These are phyloP conservation scores for Pythium monospermum DNA, from an alignment of 352 stramenopile genomes.

Conservation along the genomic window DNA sequence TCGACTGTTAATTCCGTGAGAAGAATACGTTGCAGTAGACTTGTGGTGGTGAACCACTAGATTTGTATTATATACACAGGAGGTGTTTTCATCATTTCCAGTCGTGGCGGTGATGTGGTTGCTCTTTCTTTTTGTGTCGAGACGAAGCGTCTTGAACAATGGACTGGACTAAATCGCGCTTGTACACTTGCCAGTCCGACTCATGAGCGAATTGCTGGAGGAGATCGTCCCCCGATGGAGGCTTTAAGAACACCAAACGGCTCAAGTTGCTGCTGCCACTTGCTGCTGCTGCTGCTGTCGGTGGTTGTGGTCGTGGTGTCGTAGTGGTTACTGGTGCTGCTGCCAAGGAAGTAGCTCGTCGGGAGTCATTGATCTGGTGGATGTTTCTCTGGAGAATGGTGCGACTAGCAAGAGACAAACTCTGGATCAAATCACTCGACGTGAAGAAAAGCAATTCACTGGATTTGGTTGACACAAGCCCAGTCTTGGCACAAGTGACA, in stretches of 20 bases:
- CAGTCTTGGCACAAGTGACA: slow-evolving; percentile 38
- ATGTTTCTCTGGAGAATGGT: slow-evolving; percentile 34
- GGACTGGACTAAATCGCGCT: slow-evolving; percentile 8
- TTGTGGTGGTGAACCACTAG: neutral
- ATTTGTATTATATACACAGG: neutral
- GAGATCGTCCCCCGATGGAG: slow-evolving; percentile 9
- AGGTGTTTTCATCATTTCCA: slow-evolving; percentile 7
- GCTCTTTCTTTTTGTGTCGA: no score
- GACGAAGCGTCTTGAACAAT: slow-evolving; percentile 13
- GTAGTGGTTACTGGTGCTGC: neutral
- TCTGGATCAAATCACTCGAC: slow-evolving; percentile 27
- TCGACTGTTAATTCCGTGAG: slow-evolving; percentile 19
- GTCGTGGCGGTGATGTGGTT: no score
- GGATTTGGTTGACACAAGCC: slow-evolving; percentile 33
- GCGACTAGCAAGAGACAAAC: slow-evolving; percentile 33
- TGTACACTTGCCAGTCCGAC: slow-evolving; percentile 17
- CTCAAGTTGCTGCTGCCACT: slow-evolving; percentile 3
- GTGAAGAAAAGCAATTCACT: slow-evolving; percentile 53
- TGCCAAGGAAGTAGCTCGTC: neutral
- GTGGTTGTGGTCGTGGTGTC: no score
- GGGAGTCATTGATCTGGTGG: slow-evolving; percentile 9
- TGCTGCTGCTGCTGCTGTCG: no score
- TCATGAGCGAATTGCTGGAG: slow-evolving; percentile 13
- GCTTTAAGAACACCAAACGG: slow-evolving; percentile 13
- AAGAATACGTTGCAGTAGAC: no score